phyloP scores from a whole-genome alignment of 495 filamentous ascomycete species.

The Aspergillus nidulans region DNA sequence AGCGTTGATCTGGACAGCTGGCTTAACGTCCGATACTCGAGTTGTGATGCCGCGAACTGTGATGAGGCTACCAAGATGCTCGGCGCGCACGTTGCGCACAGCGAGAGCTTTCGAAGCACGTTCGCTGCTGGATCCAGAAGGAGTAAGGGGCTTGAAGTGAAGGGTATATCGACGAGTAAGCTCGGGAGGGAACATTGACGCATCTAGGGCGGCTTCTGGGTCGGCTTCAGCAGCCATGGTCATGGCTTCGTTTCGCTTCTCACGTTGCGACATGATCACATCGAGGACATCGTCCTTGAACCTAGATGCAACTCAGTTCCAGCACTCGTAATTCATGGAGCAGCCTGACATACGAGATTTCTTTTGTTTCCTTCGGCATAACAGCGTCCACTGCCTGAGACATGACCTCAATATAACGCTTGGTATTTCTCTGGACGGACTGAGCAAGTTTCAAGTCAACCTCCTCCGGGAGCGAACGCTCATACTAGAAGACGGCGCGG shows the following conservation, averaged over 20 bases:
- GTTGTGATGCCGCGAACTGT: slow-evolving; percentile 94
- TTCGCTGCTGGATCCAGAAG: slow-evolving; percentile 60
- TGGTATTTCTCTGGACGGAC: slow-evolving; percentile 84
- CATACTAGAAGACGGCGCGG: slow-evolving; percentile 52
- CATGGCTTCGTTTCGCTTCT: slow-evolving; percentile 76
- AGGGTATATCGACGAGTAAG: slow-evolving; percentile 92
- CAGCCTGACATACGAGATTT: slow-evolving; percentile 61
- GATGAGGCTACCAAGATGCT: slow-evolving; percentile 88
- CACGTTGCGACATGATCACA: slow-evolving; percentile 88
- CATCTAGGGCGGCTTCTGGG: slow-evolving; percentile 49
- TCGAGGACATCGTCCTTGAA: slow-evolving; percentile 98
- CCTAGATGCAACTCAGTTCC: slow-evolving; percentile 33
- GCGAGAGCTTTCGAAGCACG: slow-evolving; percentile 73
- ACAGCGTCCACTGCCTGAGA: slow-evolving; percentile 83
- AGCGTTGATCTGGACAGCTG: slow-evolving; percentile 92
- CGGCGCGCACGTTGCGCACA: slow-evolving; percentile 85
- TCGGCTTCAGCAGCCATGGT: slow-evolving; percentile 63
- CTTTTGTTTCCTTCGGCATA: slow-evolving; percentile 73
- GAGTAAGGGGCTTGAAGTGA: slow-evolving; percentile 86
- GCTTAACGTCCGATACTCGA: slow-evolving; percentile 95
- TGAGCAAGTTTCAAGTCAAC: slow-evolving; percentile 66
- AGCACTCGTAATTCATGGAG: background rate
- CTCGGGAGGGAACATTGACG: slow-evolving; percentile 76
- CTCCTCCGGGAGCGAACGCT: slow-evolving; percentile 61
- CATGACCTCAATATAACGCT: slow-evolving; percentile 89